Evolutionary conservation across 768 basidiomycete genomes (phyloP).

Genomic region (Mycena latifolia): DNA sequence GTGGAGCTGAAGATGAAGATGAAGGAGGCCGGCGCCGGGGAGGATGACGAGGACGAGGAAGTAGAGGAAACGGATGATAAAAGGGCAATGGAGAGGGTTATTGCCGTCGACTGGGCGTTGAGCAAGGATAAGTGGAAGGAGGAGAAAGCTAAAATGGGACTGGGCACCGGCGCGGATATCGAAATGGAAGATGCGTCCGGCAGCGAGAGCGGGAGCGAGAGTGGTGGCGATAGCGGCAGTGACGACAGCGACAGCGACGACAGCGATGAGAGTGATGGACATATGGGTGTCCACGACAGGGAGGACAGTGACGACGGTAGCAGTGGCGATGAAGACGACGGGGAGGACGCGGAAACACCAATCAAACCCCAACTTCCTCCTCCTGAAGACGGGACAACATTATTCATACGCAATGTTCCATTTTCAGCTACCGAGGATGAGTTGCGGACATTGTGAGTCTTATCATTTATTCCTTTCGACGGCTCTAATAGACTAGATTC

Average conservation of each 20-base stretch:
- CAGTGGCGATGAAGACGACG: constrained; percentile 54
- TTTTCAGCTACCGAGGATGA: constrained; percentile 96
- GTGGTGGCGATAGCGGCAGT: no score
- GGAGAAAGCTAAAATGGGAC: constrained; percentile 71
- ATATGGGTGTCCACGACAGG: constrained; percentile 58
- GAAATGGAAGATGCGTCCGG: constrained; percentile 51
- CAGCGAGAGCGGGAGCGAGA: constrained; percentile 41
- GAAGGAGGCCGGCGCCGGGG: constrained; percentile 37
- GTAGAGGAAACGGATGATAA: constrained; percentile 51
- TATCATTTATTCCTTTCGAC: constrained; percentile 42
- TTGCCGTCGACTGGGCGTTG: constrained; percentile 97
- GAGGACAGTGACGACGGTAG: constrained; percentile 41
- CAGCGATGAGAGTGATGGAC: constrained; percentile 54
- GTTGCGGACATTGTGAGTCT: constrained; percentile 80
- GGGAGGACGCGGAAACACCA: constrained; percentile 56
- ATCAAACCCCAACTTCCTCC: constrained; percentile 80
- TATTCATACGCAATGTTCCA: constrained; percentile 95
- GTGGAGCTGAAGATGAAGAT: constrained; percentile 63
- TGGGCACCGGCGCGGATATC: constrained; percentile 51
- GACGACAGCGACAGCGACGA: constrained; percentile 45
- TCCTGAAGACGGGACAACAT: constrained; percentile 89
- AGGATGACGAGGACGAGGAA: constrained; percentile 50
- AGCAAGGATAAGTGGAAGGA: constrained; percentile 95
- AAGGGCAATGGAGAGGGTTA: constrained; percentile 65
- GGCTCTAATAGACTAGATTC: constrained; percentile 66